Base-by-base conservation (phyloP, 805 yeast genomes). In the Cyberlindnera petersonii region DNA sequence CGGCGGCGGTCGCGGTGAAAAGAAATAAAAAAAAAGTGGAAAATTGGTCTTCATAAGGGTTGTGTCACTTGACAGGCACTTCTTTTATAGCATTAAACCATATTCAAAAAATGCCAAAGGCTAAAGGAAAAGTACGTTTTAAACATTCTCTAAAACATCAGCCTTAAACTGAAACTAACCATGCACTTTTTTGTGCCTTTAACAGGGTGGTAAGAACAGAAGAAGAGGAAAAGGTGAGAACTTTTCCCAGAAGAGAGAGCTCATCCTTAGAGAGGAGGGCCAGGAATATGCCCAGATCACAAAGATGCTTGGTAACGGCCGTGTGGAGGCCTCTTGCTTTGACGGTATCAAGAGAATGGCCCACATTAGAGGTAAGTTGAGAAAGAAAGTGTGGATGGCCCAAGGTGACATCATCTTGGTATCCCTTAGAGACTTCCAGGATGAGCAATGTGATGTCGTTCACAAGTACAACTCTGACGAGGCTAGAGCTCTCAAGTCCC, bases 351-450 rank as follows among this genome's bases (percentile, higher is more conserved):
- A 80, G 63, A 82, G 99, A 73, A 77, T 88, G 78, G 98, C 95
- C 15, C 98, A 91, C 63, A 93, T 93, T 60, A 86, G 99, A 76
- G 99, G 99, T 58, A 93, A 93, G 64, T 77, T 93, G 70, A 86
- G 99, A 77, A 93, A 93, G 82, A 93, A 91, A 78, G 98, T 93
- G 46, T 93, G 99, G 99, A 89, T 93, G 87, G 86, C 86, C 33
- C 98, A 88, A 66, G 98, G 98, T 71, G 99, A 93, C 64, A 93
- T 93, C 56, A 87, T 93, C 53, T 72, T 93, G 60, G 93, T 91
- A 33, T 89, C 96, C 7, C 77, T 93, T 56, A 88, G 99, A 75
- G 99, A 93, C 60, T 93, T 93, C 79, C 97, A 93, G 69, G 97
- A 91, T 59, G 96, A 86, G 47, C 95, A 86, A 65, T 93, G 97